Base-by-base conservation (phyloP, 805 yeast species). In the Torulaspora gathmanii region DNA sequence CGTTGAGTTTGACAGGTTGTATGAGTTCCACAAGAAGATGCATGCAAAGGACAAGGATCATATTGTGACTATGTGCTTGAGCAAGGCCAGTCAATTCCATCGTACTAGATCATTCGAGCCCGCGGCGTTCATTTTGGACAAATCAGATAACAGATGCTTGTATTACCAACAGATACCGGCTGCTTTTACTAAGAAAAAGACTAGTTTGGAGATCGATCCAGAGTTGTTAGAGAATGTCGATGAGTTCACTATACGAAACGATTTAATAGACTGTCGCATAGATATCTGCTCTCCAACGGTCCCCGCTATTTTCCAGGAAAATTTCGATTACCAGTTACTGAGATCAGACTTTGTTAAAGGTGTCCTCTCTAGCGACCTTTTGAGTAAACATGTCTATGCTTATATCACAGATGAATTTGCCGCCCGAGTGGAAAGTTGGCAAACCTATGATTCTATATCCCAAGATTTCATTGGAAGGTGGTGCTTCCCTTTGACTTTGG, bases 271-370 rank as follows among this genome's bases (percentile, higher is more conserved):
- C 70, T 93, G 99, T 64, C 93, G 86, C 63, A 89, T 93, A 44
- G 99, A 93, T 68, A 88, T 93, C 49, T 93, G 99, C 67, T 76
- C 97, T 5, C 88, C 95, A 2, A 88, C 83, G 53, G 96, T 93
- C 9, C 97, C 97, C 1, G 93, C 95, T 12, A 83, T 91, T 49
- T 93, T 91, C 70, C 95, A 88, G 57, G 99, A 93, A 60, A 91
- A 93, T 65, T 93, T 93, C 58, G 99, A 93, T 69, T 93, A 90
- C 64, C 96, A 91, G 65, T 71, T 78, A 42, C 71, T 91, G 51
- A 77, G 99, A 64, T 73, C 77, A 28, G 98, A 93, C 67, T 93
- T 91, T 60, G 86, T 91, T 25, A 83, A 79, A 55, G 97, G 98
- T 44, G 93, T 91, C 20, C 72, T 93, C 48, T 83, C 93, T 12